Percentiles rank a stretch among this genome's conserved stretches.
phyloP scores from a whole-genome alignment of 2,329 filamentous ascomycete genomes.

The Talaromyces sp. region DNA sequence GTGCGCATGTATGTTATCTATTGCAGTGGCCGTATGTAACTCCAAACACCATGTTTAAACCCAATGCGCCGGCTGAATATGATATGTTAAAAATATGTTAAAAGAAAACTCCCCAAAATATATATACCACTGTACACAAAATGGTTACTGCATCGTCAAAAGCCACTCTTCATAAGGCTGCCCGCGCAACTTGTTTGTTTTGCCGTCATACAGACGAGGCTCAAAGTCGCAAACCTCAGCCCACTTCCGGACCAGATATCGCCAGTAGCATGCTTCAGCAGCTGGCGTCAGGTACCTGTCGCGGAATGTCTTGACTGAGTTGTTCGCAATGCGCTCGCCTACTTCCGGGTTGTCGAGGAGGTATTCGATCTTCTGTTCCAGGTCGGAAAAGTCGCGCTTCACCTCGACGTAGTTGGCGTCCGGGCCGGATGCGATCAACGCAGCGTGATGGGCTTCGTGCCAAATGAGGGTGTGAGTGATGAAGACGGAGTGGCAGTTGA shows the following conservation, averaged over 20 bases:
- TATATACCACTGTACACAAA: not conserved
- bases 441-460: conserved; percentile 45
- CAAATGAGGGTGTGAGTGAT: conserved; percentile 46
- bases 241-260: conserved; percentile 39
- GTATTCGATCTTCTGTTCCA: conserved; percentile 39
- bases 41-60: not conserved
- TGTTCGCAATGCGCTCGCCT: conserved; percentile 48
- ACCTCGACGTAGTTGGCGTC: conserved; percentile 49
- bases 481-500: conserved; percentile 47
- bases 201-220: conserved; percentile 30
- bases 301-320: conserved; percentile 44
- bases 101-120: not conserved
- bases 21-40: not conserved
- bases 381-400: conserved; percentile 52
- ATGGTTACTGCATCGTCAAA: conserved; percentile 17
- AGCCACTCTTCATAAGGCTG: conserved; percentile 39
- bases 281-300: conserved; percentile 51
- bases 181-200: conserved; percentile 26
- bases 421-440: conserved; percentile 40
- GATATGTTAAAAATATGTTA: not conserved
- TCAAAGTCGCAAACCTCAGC: conserved; percentile 36
- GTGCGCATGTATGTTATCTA: not conserved
- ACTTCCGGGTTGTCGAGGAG: conserved; percentile 38
- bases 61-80: conserved; percentile 5
- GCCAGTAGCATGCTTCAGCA: conserved; percentile 53